Conservation (phyloP, 2,329 filamentous ascomycete genomes). For the Aspergillus sp. region DNA sequence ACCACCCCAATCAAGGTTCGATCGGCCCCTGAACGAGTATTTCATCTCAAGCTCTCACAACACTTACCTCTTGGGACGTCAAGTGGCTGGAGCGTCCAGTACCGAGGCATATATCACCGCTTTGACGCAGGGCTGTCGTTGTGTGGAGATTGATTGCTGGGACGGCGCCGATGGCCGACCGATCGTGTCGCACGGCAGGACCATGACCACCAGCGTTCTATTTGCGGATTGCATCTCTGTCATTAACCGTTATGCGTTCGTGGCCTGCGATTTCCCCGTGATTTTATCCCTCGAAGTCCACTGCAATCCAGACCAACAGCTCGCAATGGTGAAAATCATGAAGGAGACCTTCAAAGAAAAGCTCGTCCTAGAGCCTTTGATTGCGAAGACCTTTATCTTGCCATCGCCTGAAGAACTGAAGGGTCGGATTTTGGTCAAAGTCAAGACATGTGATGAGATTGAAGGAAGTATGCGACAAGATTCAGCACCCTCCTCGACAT, state of each 20-base stretch:
- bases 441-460: constrained; percentile 67
- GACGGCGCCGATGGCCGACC: constrained; percentile 83
- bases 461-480: constrained; percentile 43
- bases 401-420: constrained; percentile 82
- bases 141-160: constrained; percentile 97
- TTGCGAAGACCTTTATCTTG: constrained; percentile 60
- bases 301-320: constrained; percentile 75
- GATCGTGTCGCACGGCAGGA: constrained; percentile 83
- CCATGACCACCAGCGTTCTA: constrained; percentile 77
- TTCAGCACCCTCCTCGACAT: constrained; percentile 29
- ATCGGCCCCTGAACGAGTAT: constrained; percentile 89
- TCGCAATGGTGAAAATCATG: constrained; percentile 84
- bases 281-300: constrained; percentile 96
- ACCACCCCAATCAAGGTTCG: constrained; percentile 58
- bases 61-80: constrained; percentile 87
- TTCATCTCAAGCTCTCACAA: constrained; percentile 99
- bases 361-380: constrained; percentile 68
- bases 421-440: constrained; percentile 82
- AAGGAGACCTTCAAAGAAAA: constrained; percentile 73
- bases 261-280: constrained; percentile 76
- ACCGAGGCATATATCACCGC: constrained; percentile 92
- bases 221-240: constrained; percentile 89
- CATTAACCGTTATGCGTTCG: constrained; percentile 91
- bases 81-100: constrained; percentile 83
- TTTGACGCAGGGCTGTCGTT: constrained; percentile 81